Conservation (phyloP, 208 protist species). For the Leishmania gerbilli region DNA sequence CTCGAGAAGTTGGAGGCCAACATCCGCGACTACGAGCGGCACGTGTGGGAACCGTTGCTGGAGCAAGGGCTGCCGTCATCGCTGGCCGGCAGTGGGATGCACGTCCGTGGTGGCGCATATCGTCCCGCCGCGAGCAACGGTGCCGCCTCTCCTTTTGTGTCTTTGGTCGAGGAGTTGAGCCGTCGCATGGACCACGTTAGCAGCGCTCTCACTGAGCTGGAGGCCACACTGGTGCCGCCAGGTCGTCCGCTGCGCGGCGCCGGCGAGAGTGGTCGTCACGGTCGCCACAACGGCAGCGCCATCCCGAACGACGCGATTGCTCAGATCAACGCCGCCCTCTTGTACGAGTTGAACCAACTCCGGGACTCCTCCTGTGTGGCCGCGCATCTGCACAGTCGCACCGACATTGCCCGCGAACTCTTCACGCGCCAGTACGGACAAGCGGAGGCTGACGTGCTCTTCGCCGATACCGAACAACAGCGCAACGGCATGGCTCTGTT, state of each 20-base stretch:
- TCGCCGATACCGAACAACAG: constrained; percentile 40
- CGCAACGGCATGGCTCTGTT: constrained; percentile 28
- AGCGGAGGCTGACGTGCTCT: constrained; percentile 68
- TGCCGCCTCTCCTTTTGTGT: constrained; percentile 33
- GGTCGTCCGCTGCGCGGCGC: constrained; percentile 15
- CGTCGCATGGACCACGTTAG: constrained; percentile 48
- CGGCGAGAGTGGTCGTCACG: constrained; percentile 6
- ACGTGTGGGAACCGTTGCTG: constrained; percentile 68
- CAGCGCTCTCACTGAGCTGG: constrained; percentile 41
- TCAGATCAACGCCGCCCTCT: constrained; percentile 68
- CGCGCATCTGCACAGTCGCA: constrained; percentile 56
- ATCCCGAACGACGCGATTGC: constrained; percentile 38
- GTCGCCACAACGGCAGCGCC: constrained; percentile 16
- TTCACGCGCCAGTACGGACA: constrained; percentile 73
- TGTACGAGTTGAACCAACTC: constrained; percentile 66
- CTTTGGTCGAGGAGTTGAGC: constrained; percentile 41
- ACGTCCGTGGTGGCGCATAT: constrained; percentile 24
- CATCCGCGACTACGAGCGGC: constrained; percentile 57
- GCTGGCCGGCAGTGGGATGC: background rate
- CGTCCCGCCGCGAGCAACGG: constrained; percentile 17
- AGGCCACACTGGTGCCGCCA: constrained; percentile 52
- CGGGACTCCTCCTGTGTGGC: constrained; percentile 57
- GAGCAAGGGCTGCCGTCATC: constrained; percentile 39
- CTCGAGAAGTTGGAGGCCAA: constrained; percentile 62
- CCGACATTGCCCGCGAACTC: constrained; percentile 49